Evolutionary conservation across 257 asterid species (phyloP).

Genomic region (Fraxinus excelsior): DNA sequence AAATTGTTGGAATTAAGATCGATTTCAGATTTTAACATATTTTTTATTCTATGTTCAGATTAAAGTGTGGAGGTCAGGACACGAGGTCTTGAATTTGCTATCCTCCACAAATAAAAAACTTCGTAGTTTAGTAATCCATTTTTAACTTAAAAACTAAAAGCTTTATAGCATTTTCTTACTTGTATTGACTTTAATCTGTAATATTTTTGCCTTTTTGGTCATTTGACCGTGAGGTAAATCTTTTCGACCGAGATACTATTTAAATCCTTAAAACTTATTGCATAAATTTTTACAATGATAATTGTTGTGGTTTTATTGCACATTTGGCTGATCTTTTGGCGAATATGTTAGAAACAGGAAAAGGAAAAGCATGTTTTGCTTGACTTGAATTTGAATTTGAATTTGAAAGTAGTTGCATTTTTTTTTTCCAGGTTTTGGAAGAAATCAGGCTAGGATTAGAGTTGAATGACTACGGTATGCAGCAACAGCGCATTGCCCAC

Average conservation of each 20-base stretch:
- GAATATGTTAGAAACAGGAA: conserved; percentile 20
- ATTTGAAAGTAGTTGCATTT: conserved; percentile 23
- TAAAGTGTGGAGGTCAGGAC: background rate
- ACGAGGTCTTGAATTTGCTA: background rate
- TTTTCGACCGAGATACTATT: background rate
- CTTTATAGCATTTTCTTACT: background rate
- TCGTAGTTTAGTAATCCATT: background rate
- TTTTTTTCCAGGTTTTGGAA: conserved; percentile 79
- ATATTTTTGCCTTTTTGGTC: background rate
- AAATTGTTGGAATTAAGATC: background rate
- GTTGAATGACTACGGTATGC: conserved; percentile 92
- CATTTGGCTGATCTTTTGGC: background rate
- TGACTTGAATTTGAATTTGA: conserved; percentile 22
- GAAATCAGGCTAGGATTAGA: conserved; percentile 88
- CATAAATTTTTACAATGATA: background rate
- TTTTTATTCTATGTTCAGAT: background rate
- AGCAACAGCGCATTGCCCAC: conserved; percentile 86
- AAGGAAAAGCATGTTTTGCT: background rate
- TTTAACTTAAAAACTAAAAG: background rate
- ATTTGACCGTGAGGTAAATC: background rate
- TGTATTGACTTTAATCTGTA: background rate
- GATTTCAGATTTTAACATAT: background rate
- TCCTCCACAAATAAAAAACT: background rate
- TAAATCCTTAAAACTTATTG: background rate
- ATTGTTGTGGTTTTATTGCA: background rate